phyloP scores from a whole-genome alignment of 2,329 filamentous ascomycete genomes.

The Claviceps africana region DNA sequence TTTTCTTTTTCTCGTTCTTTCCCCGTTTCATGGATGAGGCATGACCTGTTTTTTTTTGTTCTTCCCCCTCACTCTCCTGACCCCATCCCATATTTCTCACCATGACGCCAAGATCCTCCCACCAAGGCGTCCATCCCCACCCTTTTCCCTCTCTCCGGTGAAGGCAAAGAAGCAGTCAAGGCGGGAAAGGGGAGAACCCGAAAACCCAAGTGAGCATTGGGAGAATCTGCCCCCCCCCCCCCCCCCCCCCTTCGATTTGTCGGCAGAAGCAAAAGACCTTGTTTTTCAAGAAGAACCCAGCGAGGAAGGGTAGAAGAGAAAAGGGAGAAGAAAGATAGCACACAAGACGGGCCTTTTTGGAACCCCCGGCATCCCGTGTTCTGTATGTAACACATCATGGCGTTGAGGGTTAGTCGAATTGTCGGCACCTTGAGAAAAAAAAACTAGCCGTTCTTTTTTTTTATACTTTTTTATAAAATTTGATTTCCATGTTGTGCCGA shows the following conservation, averaged over 20 bases:
- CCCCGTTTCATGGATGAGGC: not conserved
- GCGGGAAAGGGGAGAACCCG: not conserved
- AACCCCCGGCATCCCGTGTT: constrained; percentile 18
- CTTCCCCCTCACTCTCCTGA: not conserved
- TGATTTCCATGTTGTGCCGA: not conserved
- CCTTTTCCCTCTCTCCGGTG: not conserved
- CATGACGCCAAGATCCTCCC: not conserved
- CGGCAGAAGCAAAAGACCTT: too few relatives aligned
- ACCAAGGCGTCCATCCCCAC: not conserved
- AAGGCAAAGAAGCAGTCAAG: not conserved
- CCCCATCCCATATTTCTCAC: not conserved
- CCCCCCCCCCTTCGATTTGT: too few relatives aligned
- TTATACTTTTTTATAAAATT: not conserved
- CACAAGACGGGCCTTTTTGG: constrained; percentile 7
- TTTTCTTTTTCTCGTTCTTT: not conserved
- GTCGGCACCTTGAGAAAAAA: constrained; percentile 14
- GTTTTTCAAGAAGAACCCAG: too few relatives aligned
- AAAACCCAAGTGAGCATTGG: not conserved
- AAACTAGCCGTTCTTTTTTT: not conserved
- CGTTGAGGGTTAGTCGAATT: constrained; percentile 23
- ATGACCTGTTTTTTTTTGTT: not conserved
- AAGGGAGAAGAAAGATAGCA: not conserved
- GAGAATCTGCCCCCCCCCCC: not conserved
- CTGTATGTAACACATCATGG: constrained; percentile 19
- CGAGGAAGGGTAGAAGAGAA: not conserved